Percentiles rank a stretch among this genome's conserved stretches.
phyloP scores from a whole-genome alignment of 2,329 filamentous ascomycete genomes.

The Hymenoscyphus albidus region DNA sequence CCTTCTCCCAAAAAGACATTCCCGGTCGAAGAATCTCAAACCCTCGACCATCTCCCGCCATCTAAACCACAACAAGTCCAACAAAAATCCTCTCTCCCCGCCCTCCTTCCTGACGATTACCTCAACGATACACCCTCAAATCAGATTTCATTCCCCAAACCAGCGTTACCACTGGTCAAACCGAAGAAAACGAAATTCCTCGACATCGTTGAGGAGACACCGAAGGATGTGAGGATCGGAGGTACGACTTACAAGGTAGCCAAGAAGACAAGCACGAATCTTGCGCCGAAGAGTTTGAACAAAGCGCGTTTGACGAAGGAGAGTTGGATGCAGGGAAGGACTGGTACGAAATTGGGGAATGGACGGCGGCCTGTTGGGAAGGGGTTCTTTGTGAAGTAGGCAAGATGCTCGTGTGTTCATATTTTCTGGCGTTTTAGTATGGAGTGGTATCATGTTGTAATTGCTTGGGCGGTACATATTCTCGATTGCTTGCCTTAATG shows the following conservation, averaged over 20 bases:
- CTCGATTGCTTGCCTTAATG: neutral
- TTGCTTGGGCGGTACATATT: neutral
- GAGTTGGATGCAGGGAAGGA: constrained; percentile 29
- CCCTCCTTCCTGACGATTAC: constrained; percentile 31
- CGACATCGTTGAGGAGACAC: constrained; percentile 21
- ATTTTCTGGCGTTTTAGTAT: neutral
- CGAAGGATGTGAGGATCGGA: constrained; percentile 30
- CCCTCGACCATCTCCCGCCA: neutral
- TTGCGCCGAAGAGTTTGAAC: constrained; percentile 30
- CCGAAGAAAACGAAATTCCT: constrained; percentile 31
- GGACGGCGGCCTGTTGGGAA: constrained; percentile 26
- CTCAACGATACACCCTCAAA: constrained; percentile 27
- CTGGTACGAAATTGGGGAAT: constrained; percentile 17
- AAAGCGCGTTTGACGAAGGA: constrained; percentile 30
- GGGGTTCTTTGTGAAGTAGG: constrained; percentile 27
- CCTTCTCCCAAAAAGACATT: neutral
- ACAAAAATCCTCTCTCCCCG: constrained; percentile 22
- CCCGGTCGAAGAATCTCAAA: neutral
- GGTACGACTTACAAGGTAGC: constrained; percentile 32
- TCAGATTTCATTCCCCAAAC: neutral
- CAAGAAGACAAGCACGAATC: constrained; percentile 17
- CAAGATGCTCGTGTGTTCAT: neutral
- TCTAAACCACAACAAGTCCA: neutral
- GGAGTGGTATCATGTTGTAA: neutral
- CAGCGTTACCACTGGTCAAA: constrained; percentile 4